Conservation (phyloP, 1,139 yeast species). For the Suhomyces yuchorum region DNA sequence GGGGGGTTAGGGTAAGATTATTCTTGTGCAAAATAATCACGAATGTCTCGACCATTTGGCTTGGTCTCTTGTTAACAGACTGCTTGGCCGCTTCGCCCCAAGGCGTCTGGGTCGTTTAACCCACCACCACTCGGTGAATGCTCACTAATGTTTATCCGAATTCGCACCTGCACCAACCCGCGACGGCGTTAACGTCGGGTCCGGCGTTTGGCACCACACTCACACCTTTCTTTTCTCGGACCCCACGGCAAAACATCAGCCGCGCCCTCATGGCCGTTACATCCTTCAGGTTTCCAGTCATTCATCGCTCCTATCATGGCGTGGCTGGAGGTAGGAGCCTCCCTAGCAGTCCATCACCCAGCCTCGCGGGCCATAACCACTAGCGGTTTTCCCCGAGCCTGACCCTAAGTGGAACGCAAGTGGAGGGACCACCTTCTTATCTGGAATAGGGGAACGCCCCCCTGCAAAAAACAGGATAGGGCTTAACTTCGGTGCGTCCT, state of each 20-base stretch:
- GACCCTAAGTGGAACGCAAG: neutral
- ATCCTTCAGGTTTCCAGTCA: neutral
- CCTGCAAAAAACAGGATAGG: slow-evolving; percentile 4
- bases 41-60: no score
- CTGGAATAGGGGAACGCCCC: slow-evolving; percentile 23
- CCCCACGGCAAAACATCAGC: slow-evolving; percentile 17
- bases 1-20: neutral
- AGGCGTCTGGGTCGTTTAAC: neutral
- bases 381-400: neutral
- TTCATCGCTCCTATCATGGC: neutral
- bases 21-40: no score
- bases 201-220: slow-evolving; percentile 1
- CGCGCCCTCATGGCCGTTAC: slow-evolving; percentile 14
- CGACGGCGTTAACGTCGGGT: slow-evolving; percentile 2
- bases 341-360: neutral
- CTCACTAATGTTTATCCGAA: neutral
- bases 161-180: neutral
- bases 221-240: slow-evolving; percentile 10
- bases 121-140: neutral
- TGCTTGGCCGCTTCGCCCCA: neutral
- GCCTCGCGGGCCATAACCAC: neutral
- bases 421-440: slow-evolving; percentile 12
- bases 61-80: no score
- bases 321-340: neutral
- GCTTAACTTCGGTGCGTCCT: slow-evolving; percentile 4